A percentile compares a stretch with the other conserved stretches of the same genome.
phyloP scores from a whole-genome alignment of 2,329 filamentous ascomycete species.

The Talaromyces sp. region DNA sequence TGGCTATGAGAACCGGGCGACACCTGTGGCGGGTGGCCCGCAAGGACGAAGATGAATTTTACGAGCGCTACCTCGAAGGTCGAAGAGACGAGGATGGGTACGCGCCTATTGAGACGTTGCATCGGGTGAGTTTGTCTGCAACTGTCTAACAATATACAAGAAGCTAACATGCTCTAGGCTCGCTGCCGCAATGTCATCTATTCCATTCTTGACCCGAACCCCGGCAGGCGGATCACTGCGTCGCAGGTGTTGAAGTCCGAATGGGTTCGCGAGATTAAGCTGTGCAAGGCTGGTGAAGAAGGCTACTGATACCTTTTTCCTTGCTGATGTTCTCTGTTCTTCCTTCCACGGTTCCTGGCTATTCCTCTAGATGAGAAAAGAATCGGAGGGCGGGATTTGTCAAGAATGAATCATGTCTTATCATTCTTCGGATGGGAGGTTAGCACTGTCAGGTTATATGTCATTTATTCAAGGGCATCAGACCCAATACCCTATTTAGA shows the following conservation, averaged over 20 bases:
- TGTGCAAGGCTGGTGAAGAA: constrained; percentile 95
- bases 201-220: constrained; percentile 94
- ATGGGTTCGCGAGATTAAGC: constrained; percentile 95
- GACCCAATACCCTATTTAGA: constrained; percentile 14
- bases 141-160: not conserved
- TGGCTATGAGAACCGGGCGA: constrained; percentile 96
- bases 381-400: not conserved
- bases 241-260: constrained; percentile 97
- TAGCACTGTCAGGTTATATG: constrained; percentile 6
- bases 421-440: constrained; percentile 1
- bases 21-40: constrained; percentile 97
- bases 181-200: constrained; percentile 98
- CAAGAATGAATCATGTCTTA: not conserved
- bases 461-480: constrained; percentile 8
- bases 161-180: constrained; percentile 52
- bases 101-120: constrained; percentile 88
- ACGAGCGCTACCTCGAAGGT: constrained; percentile 87
- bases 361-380: not conserved
- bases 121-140: constrained; percentile 64
- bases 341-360: not conserved
- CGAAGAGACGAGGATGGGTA: constrained; percentile 93
- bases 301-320: constrained; percentile 57
- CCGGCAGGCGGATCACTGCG: constrained; percentile 83
- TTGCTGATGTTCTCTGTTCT: constrained; percentile 2
- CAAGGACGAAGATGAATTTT: constrained; percentile 96